These are phyloP conservation scores for Gigaspora rosea DNA, from an alignment of 192 early-diverging fungal genomes.

Conservation along the genomic window DNA sequence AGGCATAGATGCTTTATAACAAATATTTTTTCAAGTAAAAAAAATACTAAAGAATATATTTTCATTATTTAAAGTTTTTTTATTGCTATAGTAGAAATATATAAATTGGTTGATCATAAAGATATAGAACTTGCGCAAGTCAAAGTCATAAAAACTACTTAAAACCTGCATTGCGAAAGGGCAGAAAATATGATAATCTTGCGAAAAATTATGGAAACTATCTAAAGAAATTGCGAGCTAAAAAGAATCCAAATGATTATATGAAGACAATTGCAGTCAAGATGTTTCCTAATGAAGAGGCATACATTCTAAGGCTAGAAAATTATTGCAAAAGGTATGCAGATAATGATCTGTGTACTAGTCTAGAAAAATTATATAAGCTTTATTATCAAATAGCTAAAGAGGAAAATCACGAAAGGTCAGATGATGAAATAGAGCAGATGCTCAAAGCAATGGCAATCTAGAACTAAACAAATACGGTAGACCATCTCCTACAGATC, in stretches of 20 bases:
- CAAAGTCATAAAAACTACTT: background rate
- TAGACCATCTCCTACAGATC: too few species aligned
- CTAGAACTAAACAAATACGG: too few species aligned
- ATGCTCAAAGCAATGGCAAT: too few species aligned
- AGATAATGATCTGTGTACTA: background rate
- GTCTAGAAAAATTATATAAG: too few species aligned
- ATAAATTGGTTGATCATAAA: background rate
- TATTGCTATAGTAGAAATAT: background rate
- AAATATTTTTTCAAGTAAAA: too few species aligned
- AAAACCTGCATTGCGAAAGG: background rate
- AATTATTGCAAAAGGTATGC: background rate
- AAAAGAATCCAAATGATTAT: background rate
- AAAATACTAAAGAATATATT: constrained; percentile 20
- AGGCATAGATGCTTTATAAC: too few species aligned
- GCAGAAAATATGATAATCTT: too few species aligned
- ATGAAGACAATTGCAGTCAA: constrained; percentile 1
- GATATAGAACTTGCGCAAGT: background rate
- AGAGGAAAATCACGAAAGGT: too few species aligned
- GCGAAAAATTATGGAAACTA: too few species aligned
- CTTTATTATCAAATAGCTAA: too few species aligned
- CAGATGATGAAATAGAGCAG: too few species aligned
- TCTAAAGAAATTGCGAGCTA: constrained; percentile 9
- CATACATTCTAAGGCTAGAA: background rate
- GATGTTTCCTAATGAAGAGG: background rate
- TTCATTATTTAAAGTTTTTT: constrained; percentile 13